Base-by-base conservation (phyloP, 1,139 yeast genomes). In the Candida sojae region DNA sequence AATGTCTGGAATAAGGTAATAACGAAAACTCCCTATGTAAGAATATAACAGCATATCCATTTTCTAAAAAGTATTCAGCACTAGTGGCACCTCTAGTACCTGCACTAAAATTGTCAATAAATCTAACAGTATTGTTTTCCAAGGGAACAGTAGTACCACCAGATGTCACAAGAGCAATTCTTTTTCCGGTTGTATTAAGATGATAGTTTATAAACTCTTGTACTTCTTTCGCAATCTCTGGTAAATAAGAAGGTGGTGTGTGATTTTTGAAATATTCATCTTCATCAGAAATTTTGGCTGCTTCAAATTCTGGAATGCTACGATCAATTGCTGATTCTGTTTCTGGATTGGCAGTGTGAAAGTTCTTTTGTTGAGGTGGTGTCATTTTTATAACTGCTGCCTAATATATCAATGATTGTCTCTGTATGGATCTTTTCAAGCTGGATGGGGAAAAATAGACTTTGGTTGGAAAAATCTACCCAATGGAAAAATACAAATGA, bases 91-190 rank as follows among this genome's bases (percentile, higher is more conserved):
- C 99, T 67, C 99, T 80, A 1, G 98, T 93, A 25, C 99, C 99
- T 28, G 98, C 98, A 57, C 96, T 86, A 66, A 95, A 95, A 63
- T 93, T 93, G 66, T 93, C 99, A 61, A 93, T 91, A 67, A 93
- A 93, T 49, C 99, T 70, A 12, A 93, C 99, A 0, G 99, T 95
- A 61, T 95, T 93, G 67, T 91, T 91, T 60, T 93, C 99, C 55
- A 93, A 73, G 0, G 99, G 99, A 0, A 95, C 99, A 0, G 98
- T 92, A 1, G 99, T 93, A 32, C 99, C 99, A n/a, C 99, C 99
- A 9, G 93, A 84, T 0, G 98, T 93, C 3, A 93, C 95, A 48
- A 93, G 70, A 0, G 84, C 98, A 21, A 93, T 79, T 51, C 75
- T 79, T 48, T 80, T 79, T 4, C 75, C 70, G 7, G 71, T 59